Percentiles rank a stretch among this genome's conserved stretches.
phyloP scores from a whole-genome alignment of 2,329 filamentous ascomycete species.

The Dactylellina leptospora region DNA sequence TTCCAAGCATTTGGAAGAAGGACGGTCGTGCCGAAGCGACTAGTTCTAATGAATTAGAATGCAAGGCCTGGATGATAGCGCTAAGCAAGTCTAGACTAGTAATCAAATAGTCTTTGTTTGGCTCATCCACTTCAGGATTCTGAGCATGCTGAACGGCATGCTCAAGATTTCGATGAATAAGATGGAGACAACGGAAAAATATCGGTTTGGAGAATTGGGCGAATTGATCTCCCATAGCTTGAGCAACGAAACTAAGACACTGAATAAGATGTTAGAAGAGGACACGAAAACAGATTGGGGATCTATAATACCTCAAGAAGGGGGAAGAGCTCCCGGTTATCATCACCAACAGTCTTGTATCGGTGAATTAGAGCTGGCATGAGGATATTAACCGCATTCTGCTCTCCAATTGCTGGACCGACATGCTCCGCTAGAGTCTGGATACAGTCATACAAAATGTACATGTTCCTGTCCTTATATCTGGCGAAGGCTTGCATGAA shows the following conservation, averaged over 20 bases:
- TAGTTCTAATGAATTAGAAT: conserved; percentile 75
- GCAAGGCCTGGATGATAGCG: conserved; percentile 89
- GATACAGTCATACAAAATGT: conserved; percentile 97
- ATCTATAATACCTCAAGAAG: conserved; percentile 71
- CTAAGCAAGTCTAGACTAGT: conserved; percentile 93
- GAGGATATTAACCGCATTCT: conserved; percentile 80
- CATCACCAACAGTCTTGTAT: conserved; percentile 85
- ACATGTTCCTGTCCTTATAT: conserved; percentile 99
- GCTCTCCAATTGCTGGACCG: conserved; percentile 79
- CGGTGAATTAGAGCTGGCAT: conserved; percentile 92
- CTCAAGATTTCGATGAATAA: conserved; percentile 91
- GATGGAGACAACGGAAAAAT: conserved; percentile 85
- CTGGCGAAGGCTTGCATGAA: conserved; percentile 90
- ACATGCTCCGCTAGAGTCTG: conserved; percentile 95
- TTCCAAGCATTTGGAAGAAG: conserved; percentile 88
- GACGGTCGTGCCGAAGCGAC: conserved; percentile 78
- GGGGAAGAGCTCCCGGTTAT: conserved; percentile 92
- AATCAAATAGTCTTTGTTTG: conserved; percentile 96
- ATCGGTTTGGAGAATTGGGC: conserved; percentile 85
- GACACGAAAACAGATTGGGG: neutral
- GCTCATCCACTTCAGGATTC: conserved; percentile 65
- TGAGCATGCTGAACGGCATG: conserved; percentile 75
- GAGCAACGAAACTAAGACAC: conserved; percentile 91
- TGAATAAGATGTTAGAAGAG: conserved; percentile 12
- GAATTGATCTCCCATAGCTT: conserved; percentile 82